Base-by-base conservation (phyloP, 2,329 filamentous ascomycete genomes). In the Malbranchea cinnamomea region DNA sequence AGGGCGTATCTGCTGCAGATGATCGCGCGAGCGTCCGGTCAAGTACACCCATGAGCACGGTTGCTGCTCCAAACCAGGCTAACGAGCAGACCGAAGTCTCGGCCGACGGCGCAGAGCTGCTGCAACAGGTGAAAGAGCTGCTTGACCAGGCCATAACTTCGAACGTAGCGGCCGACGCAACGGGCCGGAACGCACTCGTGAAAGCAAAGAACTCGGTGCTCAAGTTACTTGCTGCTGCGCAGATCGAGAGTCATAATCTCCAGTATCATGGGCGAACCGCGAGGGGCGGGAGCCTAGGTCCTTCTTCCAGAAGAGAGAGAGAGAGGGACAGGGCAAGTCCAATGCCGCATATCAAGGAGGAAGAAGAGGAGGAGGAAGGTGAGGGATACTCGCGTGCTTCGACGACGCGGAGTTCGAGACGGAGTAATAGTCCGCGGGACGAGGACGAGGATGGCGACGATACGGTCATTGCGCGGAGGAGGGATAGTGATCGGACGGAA, bases 1-100 rank as follows among this genome's bases (percentile, higher is more conserved):
- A 68, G 17, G 73, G 74, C 2, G n/a, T n/a, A n/a, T n/a, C n/a
- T n/a, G 12, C 30, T 16, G 73, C 81, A 3, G 73, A 81, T 22
- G 37, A 64, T 64, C 25, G 68, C 67, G 28, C 53, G 74, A 25
- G 56, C 71, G 33, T 63, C 62, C 12, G 78, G 73, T 50, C 47
- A 10, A 57, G 53, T 28, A 43, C 45, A 12, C 48, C 50, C 28
- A 14, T 38, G 42, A 6, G 43, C 54, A 30, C 43, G 40, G n/a
- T n/a, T n/a, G n/a, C n/a, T n/a, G n/a, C n/a, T n/a, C 16, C 40
- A 47, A 49, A 31, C 49, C 49, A 0, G 41, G 64, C 3, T 62
- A 11, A 47, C 45, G 4, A 60, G 64, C 56, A 59, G 6, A 53
- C 62, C n/a, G 57, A 67, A 25, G 56, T 54, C 13, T 57, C 62